Conservation (phyloP, 495 filamentous ascomycete genomes). For the Durotheca rogersii region DNA sequence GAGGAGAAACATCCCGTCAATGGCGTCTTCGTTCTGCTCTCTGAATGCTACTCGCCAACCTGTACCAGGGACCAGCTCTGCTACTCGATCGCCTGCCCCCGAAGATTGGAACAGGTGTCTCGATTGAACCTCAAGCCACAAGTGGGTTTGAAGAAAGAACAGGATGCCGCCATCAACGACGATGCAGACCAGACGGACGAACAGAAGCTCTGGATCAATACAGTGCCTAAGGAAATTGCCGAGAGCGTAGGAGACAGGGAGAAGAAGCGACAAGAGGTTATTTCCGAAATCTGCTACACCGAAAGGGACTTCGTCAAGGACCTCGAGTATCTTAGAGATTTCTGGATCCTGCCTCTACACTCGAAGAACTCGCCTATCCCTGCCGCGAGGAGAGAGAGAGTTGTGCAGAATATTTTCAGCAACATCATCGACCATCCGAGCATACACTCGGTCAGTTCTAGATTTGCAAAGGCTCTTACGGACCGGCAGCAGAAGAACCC, state of each 20-base stretch:
- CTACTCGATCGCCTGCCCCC: conserved; percentile 97
- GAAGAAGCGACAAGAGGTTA: conserved; percentile 97
- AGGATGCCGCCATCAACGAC: conserved; percentile 71
- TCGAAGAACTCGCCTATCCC: conserved; percentile 81
- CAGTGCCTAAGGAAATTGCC: conserved; percentile 90
- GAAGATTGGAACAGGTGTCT: conserved; percentile 91
- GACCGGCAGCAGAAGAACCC: conserved; percentile 85
- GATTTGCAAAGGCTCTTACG: conserved; percentile 82
- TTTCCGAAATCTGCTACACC: conserved; percentile 98
- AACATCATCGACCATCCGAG: conserved; percentile 81
- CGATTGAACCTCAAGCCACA: conserved; percentile 89
- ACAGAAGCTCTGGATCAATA: conserved; percentile 99
- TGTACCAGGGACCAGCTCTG: conserved; percentile 93
- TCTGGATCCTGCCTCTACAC: conserved; percentile 95
- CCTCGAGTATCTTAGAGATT: conserved; percentile 94
- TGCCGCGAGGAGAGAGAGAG: conserved; percentile 80
- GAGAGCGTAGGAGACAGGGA: conserved; percentile 85
- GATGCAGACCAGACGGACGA: conserved; percentile 86
- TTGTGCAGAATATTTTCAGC: conserved; percentile 91
- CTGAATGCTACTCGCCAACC: conserved; percentile 97
- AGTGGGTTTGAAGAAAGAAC: conserved; percentile 79
- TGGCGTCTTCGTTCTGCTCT: conserved; percentile 92
- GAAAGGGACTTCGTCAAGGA: conserved; percentile 99
- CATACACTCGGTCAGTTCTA: conserved; percentile 85
- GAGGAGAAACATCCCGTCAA: conserved; percentile 77